Evolutionary conservation across 2,329 filamentous ascomycete species (phyloP).

Genomic region (Alternaria rosae): DNA sequence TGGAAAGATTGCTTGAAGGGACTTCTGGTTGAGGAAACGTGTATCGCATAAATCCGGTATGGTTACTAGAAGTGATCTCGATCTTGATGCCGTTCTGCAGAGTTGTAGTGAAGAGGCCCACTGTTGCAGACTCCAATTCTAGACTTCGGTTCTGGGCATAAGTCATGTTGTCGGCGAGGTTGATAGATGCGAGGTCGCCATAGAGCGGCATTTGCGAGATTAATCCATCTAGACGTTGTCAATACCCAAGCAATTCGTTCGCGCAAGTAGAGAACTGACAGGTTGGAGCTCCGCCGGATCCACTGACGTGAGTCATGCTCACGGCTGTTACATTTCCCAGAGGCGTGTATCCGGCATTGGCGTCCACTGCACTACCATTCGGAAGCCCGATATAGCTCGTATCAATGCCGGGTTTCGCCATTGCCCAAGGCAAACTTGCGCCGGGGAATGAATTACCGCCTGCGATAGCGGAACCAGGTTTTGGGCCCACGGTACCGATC

Average conservation of each 20-base stretch:
- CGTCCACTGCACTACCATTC: conserved; percentile 16
- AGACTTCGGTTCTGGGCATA: conserved; percentile 35
- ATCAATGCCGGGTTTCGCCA: conserved; percentile 42
- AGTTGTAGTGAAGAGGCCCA: conserved; percentile 34
- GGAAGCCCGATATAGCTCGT: conserved; percentile 24
- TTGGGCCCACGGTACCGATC: conserved; percentile 52
- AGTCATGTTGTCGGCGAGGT: conserved; percentile 45
- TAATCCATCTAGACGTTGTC: conserved; percentile 28
- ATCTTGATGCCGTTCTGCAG: conserved; percentile 36
- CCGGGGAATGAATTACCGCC: conserved; percentile 39
- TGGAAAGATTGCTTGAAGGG: not conserved
- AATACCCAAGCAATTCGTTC: not conserved
- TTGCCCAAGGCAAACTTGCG: conserved; percentile 33
- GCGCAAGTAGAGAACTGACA: conserved; percentile 16
- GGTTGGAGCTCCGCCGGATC: conserved; percentile 26
- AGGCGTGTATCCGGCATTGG: conserved; percentile 42
- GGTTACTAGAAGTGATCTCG: conserved; percentile 29
- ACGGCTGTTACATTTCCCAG: conserved; percentile 39
- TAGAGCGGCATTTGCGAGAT: conserved; percentile 40
- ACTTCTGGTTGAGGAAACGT: conserved; percentile 29
- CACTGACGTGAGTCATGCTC: conserved; percentile 33
- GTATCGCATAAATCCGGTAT: conserved; percentile 35
- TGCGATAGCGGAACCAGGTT: conserved; percentile 34
- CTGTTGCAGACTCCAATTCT: conserved; percentile 26
- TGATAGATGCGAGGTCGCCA: conserved; percentile 45